Evolutionary conservation across 2,329 filamentous ascomycete genomes (phyloP).

Genomic region (Epicoccum nigrum): DNA sequence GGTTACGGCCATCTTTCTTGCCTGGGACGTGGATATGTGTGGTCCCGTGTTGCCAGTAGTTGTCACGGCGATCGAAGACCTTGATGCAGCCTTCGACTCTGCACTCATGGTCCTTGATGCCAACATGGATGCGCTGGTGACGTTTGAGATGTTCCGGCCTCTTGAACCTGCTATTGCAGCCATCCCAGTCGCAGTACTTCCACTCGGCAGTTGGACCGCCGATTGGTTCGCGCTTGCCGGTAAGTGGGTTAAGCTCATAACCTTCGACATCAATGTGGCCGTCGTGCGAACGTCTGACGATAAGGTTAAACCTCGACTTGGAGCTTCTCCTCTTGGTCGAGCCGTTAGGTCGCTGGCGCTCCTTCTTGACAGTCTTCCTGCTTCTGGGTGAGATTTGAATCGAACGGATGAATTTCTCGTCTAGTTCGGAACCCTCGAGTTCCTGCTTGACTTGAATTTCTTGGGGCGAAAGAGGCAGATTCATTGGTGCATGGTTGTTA

Average conservation of each 20-base stretch:
- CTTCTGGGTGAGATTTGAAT: conserved; percentile 35
- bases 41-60: conserved; percentile 41
- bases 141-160: conserved; percentile 42
- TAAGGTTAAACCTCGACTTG: conserved; percentile 13
- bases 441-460: conserved; percentile 36
- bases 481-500: conserved; percentile 21
- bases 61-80: conserved; percentile 43
- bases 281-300: conserved; percentile 14
- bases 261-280: conserved; percentile 17
- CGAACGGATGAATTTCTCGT: conserved; percentile 20
- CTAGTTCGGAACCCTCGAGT: conserved; percentile 22
- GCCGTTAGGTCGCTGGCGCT: conserved; percentile 13
- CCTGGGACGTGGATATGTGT: conserved; percentile 38
- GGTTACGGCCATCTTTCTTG: conserved; percentile 37
- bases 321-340: conserved; percentile 18
- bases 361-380: conserved; percentile 33
- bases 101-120: conserved; percentile 30
- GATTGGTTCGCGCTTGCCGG: conserved; percentile 16
- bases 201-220: conserved; percentile 15
- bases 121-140: conserved; percentile 35
- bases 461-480: conserved; percentile 21
- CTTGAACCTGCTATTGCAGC: conserved; percentile 24
- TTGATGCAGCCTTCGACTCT: conserved; percentile 29
- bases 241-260: conserved; percentile 12
- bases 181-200: conserved; percentile 16